Conservation (phyloP, 2,329 filamentous ascomycete genomes). For the Colletotrichum somersetense region DNA sequence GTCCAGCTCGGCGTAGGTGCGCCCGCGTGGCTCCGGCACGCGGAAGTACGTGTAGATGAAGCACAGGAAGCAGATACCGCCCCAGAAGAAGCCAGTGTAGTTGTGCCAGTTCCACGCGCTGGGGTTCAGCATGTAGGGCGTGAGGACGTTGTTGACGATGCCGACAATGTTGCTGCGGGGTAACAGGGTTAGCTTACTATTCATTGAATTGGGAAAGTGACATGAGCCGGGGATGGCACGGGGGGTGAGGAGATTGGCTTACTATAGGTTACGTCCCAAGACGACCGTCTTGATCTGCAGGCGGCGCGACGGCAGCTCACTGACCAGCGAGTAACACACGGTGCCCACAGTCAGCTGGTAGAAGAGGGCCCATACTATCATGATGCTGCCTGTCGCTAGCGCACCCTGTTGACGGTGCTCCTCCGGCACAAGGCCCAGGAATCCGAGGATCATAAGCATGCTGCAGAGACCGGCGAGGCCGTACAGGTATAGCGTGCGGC, state of each 20-base stretch:
- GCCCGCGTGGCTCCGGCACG: conserved; percentile 82
- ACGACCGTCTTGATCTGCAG: conserved; percentile 94
- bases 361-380: conserved; percentile 84
- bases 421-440: conserved; percentile 80
- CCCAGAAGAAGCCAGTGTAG: conserved; percentile 91
- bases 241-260: conserved; percentile 46
- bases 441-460: conserved; percentile 88
- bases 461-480: conserved; percentile 79
- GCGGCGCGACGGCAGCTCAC: conserved; percentile 84
- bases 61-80: conserved; percentile 82
- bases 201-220: too few relatives aligned
- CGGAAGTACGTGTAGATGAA: conserved; percentile 86
- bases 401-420: conserved; percentile 70
- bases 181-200: conserved; percentile 13
- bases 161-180: conserved; percentile 76
- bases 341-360: conserved; percentile 92
- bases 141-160: conserved; percentile 85
- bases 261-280: conserved; percentile 82
- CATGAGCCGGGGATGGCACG: too few relatives aligned
- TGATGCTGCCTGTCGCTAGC: conserved; percentile 85
- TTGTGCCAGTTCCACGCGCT: conserved; percentile 89
- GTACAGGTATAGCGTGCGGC: conserved; percentile 80
- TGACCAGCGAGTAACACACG: conserved; percentile 89
- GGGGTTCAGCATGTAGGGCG: conserved; percentile 94
- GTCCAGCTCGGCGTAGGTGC: conserved; percentile 89